Evolutionary conservation across 2,329 filamentous ascomycete species (phyloP).

Genomic region (Phyllosticta ampelicida): DNA sequence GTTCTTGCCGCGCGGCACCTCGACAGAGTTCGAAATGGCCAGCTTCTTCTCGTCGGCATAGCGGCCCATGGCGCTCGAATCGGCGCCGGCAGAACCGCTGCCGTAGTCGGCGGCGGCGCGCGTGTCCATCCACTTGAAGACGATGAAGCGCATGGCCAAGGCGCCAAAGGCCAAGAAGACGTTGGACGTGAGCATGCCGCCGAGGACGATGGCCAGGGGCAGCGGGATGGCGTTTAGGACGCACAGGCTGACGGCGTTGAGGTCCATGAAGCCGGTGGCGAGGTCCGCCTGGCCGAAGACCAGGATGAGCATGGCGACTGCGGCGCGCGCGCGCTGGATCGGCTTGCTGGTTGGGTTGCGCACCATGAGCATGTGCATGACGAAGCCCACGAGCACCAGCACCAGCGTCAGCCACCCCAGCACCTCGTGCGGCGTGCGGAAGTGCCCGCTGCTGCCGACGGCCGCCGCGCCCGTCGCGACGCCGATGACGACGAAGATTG

Average conservation of each 20-base stretch:
- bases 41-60: background rate
- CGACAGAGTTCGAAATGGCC: background rate
- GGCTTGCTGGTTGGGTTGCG: background rate
- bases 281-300: background rate
- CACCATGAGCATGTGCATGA: background rate
- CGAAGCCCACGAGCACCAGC: background rate
- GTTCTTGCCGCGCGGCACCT: background rate
- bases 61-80: background rate
- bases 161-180: background rate
- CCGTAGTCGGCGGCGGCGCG: background rate
- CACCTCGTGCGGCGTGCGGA: slow-evolving; percentile 1
- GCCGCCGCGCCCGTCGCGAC: background rate
- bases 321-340: background rate
- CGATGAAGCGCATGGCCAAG: background rate
- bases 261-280: background rate
- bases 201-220: background rate
- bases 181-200: background rate
- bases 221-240: background rate
- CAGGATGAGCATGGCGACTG: background rate
- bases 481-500: background rate
- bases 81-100: background rate
- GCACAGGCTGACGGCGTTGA: background rate
- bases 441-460: background rate
- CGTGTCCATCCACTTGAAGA: background rate
- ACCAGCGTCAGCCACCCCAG: background rate